Base-by-base conservation (phyloP, 257 asterid species). In the Jacaranda mimosifolia region DNA sequence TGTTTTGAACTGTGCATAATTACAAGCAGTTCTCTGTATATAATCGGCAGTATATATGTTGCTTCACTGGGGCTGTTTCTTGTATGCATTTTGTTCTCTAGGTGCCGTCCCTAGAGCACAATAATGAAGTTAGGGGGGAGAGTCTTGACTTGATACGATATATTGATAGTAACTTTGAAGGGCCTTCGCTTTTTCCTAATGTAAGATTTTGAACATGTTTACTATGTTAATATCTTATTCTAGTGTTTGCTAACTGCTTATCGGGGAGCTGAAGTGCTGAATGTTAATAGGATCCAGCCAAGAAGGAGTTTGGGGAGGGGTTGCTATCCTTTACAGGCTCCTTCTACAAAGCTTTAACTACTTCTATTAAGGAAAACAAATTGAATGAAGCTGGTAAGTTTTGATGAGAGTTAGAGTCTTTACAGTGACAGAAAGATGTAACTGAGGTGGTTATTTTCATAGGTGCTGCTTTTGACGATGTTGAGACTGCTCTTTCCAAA, bases 81-180 rank as follows among this genome's bases (percentile, higher is more conserved):
- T 17, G 17, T 4, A 35, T 73, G 46, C 71, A 13, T 36, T 57
- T 46, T 51, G 18, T 14, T 3, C 3, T 75, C 36, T 59, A 95
- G 98, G 99, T 95, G 38, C 98, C 98, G 5, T 53, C 97, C 6
- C 78, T 95, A 51, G 99, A 93, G 79, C 94, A 93, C 87, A 85
- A 89, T 77, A 89, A 89, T 53, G 90, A 89, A 80, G 89, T 95
- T 74, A 95, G 67, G 80, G 97, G 98, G 77, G 98, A 95, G 84
- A 91, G 97, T 77, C 91, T 95, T n/a, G 97, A 90, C 81, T 91
- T 93, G 87, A 90, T 93, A 68, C 87, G 82, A 64, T 95, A 89
- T 71, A 81, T 95, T 12, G 87, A 92, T 51, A 82, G 73, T 43
- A 90, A 85, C 86, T 95, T 95, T 56, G 91, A 90, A 85, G 99